These are phyloP conservation scores for Avena sativa DNA, from an alignment of 176 grass and related monocot genomes.

Conservation along the genomic window DNA sequence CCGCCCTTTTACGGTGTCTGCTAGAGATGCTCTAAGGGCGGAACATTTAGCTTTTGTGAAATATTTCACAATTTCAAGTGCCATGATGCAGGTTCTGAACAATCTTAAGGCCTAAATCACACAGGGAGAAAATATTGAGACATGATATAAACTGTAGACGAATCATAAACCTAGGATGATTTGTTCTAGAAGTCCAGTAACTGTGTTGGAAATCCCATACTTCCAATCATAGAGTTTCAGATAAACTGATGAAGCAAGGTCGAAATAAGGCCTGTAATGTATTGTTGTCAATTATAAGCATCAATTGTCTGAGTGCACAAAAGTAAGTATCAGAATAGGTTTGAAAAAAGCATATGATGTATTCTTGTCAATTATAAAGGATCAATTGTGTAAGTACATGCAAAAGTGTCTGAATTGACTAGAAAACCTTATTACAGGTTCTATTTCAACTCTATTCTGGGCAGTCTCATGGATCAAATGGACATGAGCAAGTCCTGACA, in stretches of 20 bases:
- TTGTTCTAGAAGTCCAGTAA: constrained; percentile 9
- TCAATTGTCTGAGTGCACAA: background rate
- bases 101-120: constrained; percentile 6
- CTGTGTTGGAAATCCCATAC: background rate
- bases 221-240: background rate
- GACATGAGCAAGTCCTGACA: background rate
- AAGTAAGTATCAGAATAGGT: background rate
- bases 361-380: background rate
- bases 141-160: background rate
- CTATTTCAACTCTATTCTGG: background rate
- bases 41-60: background rate
- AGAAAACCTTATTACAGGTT: background rate
- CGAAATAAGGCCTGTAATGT: background rate
- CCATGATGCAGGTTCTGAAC: constrained; percentile 8
- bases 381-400: background rate
- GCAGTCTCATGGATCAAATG: constrained; percentile 15
- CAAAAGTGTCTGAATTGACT: background rate
- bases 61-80: background rate
- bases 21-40: background rate
- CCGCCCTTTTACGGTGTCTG: no score
- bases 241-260: constrained; percentile 19
- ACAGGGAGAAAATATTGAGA: background rate
- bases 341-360: background rate
- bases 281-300: background rate
- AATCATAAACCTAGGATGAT: background rate